These are phyloP conservation scores for Dacryopinax spathularia DNA, from an alignment of 768 basidiomycete genomes.

Conservation along the genomic window DNA sequence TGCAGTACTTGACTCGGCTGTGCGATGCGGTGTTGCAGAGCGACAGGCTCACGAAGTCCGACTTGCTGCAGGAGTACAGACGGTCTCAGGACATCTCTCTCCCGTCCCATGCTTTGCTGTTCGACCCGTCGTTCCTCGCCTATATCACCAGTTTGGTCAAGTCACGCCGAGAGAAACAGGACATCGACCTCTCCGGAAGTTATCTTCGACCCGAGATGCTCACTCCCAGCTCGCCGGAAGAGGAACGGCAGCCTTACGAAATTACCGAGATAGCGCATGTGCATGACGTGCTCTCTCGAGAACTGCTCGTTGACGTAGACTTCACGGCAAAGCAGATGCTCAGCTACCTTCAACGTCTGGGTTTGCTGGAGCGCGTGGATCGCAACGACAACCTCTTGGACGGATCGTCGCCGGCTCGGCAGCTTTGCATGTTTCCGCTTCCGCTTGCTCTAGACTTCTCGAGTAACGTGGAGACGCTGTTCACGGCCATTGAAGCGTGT, in stretches of 20 bases:
- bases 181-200: conserved; percentile 5
- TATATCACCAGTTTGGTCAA: conserved; percentile 50
- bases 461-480: conserved; percentile 54
- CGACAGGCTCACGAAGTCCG: conserved; percentile 31
- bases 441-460: conserved; percentile 61
- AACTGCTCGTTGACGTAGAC: conserved; percentile 44
- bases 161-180: conserved; percentile 15
- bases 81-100: conserved; percentile 14
- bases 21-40: conserved; percentile 40
- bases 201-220: conserved; percentile 8
- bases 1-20: conserved; percentile 38
- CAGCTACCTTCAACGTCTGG: conserved; percentile 44
- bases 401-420: conserved; percentile 18
- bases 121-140: conserved; percentile 50
- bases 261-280: conserved; percentile 45
- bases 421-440: conserved; percentile 45
- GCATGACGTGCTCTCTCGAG: conserved; percentile 42
- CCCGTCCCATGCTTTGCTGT: conserved; percentile 41
- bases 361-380: conserved; percentile 43
- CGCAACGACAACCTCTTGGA: conserved; percentile 23
- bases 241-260: conserved; percentile 38
- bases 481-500: conserved; percentile 56
- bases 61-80: conserved; percentile 36
- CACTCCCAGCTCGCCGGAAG: conserved; percentile 14
- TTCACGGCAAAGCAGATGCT: conserved; percentile 39